phyloP scores from a whole-genome alignment of 2,329 filamentous ascomycete species.

The Cladosporium phlei region DNA sequence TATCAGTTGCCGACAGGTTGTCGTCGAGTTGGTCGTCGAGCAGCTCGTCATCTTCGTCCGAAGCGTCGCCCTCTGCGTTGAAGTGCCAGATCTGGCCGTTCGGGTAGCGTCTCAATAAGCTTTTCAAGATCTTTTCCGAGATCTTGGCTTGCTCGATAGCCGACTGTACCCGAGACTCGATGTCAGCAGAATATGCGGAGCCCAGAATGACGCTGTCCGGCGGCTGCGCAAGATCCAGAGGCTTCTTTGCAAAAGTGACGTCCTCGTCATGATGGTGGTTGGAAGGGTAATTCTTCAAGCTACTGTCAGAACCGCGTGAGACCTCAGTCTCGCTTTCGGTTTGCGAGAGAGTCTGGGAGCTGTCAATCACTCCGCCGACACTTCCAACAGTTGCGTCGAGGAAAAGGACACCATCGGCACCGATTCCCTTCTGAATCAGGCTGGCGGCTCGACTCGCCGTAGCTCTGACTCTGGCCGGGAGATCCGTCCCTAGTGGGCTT shows the following conservation, averaged over 20 bases:
- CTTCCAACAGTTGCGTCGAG: conserved; percentile 33
- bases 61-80: conserved; percentile 14
- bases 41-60: conserved; percentile 1
- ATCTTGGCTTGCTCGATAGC: conserved; percentile 4
- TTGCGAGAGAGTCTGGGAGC: background rate
- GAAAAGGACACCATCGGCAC: conserved; percentile 46
- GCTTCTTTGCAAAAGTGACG: no score
- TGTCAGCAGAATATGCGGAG: background rate
- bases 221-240: no score
- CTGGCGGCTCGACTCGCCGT: conserved; percentile 47
- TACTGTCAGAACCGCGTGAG: no score
- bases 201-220: background rate
- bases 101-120: conserved; percentile 20
- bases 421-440: conserved; percentile 45
- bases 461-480: background rate
- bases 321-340: conserved; percentile 2
- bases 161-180: background rate
- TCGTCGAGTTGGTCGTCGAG: background rate
- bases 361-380: conserved; percentile 21
- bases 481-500: background rate
- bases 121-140: conserved; percentile 20
- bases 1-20: background rate
- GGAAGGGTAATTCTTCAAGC: no score
- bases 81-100: conserved; percentile 27
- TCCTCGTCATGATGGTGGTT: no score